Evolutionary conservation across 805 yeast species (phyloP).

Genomic region (Spathaspora sp.): DNA sequence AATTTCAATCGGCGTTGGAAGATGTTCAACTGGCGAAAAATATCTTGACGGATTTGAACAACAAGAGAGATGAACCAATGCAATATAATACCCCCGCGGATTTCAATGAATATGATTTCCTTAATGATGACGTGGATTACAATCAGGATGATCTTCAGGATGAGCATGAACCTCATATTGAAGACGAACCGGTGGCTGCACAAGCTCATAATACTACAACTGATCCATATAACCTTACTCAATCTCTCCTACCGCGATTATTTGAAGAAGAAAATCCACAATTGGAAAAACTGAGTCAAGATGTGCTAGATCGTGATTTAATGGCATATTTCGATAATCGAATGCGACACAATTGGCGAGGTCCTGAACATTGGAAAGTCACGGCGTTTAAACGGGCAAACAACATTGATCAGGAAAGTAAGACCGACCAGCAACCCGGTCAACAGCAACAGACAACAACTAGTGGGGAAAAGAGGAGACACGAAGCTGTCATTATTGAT

Average conservation of each 20-base stretch:
- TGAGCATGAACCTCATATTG: neutral
- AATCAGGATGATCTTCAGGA: slow-evolving; percentile 12
- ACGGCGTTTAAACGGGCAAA: slow-evolving; percentile 49
- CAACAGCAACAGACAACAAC: neutral
- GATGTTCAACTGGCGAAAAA: slow-evolving; percentile 46
- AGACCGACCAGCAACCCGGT: neutral
- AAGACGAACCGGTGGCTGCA: neutral
- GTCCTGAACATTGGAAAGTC: slow-evolving; percentile 89
- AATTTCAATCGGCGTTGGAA: slow-evolving; percentile 54
- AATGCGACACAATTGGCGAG: slow-evolving; percentile 76
- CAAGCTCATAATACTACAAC: slow-evolving; percentile 1
- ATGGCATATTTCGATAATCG: slow-evolving; percentile 80
- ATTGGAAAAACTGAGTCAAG: slow-evolving; percentile 7
- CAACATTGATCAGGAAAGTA: slow-evolving; percentile 14
- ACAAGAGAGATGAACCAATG: slow-evolving; percentile 11
- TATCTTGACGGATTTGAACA: slow-evolving; percentile 38
- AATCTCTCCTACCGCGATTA: slow-evolving; percentile 9
- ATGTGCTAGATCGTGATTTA: slow-evolving; percentile 54
- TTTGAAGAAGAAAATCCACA: slow-evolving; percentile 8
- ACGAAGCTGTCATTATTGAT: slow-evolving; percentile 22
- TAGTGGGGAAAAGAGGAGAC: slow-evolving; percentile 13
- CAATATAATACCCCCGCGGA: neutral
- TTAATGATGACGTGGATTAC: slow-evolving; percentile 20
- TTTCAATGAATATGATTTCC: slow-evolving; percentile 9
- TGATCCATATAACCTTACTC: slow-evolving; percentile 9